Conservation (phyloP, 768 basidiomycete species). For the Leucocoprinus sp. region DNA sequence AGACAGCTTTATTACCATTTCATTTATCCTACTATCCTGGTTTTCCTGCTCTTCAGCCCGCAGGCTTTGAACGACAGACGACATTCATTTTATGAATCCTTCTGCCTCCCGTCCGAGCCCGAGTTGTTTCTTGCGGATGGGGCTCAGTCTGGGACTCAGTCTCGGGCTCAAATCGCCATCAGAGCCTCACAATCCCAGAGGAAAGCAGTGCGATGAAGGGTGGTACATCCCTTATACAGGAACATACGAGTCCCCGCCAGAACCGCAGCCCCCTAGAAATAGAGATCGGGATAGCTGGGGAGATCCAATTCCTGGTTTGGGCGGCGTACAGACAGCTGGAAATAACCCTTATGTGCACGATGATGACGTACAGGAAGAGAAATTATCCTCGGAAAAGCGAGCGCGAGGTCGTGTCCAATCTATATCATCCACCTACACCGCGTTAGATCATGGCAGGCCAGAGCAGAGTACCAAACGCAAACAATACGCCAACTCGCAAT, state of each 20-base stretch:
- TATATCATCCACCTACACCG: conserved; percentile 31
- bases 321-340: neutral
- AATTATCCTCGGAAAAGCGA: conserved; percentile 12
- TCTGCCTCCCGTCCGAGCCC: neutral
- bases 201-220: conserved; percentile 10
- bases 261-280: conserved; percentile 2
- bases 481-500: conserved; percentile 28
- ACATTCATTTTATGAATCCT: conserved; percentile 2
- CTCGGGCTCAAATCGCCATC: conserved; percentile 5
- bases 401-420: conserved; percentile 30
- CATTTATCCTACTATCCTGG: neutral
- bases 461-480: conserved; percentile 24
- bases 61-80: neutral
- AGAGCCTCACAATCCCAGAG: conserved; percentile 2
- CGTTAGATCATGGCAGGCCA: conserved; percentile 28
- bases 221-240: conserved; percentile 17
- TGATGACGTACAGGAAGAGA: neutral
- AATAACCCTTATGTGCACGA: neutral
- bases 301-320: conserved; percentile 12
- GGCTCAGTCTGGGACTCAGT: conserved; percentile 4
- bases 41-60: neutral
- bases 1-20: neutral
- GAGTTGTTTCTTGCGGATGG: conserved; percentile 3
- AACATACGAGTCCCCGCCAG: conserved; percentile 13
- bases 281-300: conserved; percentile 16